A percentile compares a stretch with the other conserved stretches of the same genome.
Evolutionary conservation across 225 moss, liverwort and hornwort species (phyloP).

Genomic region (Neckera pumila): DNA sequence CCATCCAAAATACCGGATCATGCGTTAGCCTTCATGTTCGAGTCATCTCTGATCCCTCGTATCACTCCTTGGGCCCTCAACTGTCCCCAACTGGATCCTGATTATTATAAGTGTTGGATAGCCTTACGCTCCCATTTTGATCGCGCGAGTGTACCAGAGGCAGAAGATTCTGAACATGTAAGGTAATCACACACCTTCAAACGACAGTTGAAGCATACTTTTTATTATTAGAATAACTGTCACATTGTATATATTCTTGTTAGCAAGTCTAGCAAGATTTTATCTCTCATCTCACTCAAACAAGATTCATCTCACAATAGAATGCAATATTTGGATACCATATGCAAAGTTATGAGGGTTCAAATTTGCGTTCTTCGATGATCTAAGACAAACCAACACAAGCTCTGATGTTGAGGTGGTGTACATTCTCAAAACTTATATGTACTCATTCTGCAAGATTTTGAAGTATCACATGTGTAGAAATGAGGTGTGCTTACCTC

Average conservation of each 20-base stretch:
- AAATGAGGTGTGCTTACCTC: neutral
- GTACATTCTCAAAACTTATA: neutral
- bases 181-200: neutral
- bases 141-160: conserved; percentile 23
- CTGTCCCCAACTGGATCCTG: conserved; percentile 65
- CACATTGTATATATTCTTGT: neutral
- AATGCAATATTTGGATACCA: neutral
- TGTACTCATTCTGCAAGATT: neutral
- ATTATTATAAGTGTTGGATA: conserved; percentile 96
- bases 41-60: conserved; percentile 79
- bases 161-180: neutral
- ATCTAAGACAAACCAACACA: neutral
- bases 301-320: neutral
- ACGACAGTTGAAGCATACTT: no score
- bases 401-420: neutral
- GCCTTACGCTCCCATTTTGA: conserved; percentile 85
- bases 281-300: neutral
- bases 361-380: neutral
- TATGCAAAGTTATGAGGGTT: neutral
- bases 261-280: neutral
- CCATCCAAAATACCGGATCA: conserved; percentile 73
- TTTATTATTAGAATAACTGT: neutral
- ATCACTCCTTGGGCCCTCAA: conserved; percentile 63
- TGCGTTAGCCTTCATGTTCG: conserved; percentile 94
- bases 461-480: neutral